These are phyloP conservation scores for Miamiensis avidus DNA, from an alignment of 169 alveolate genomes.

Conservation along the genomic window DNA sequence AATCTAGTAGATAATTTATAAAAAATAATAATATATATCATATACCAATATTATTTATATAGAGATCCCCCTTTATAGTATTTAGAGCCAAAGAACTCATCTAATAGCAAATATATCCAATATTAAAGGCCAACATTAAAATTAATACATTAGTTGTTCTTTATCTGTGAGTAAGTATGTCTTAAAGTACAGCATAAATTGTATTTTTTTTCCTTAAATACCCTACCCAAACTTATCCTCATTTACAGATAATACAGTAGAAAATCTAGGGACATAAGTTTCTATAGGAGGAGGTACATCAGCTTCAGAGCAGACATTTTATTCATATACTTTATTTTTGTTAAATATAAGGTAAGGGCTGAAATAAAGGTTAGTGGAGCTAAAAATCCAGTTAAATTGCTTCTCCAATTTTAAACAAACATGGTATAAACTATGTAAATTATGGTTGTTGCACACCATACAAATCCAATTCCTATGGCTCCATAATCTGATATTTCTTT, in stretches of 20 bases:
- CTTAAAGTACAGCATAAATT: neutral
- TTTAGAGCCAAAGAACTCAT: neutral
- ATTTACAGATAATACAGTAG: neutral
- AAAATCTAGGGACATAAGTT: neutral
- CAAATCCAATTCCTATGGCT: neutral
- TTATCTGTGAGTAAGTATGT: neutral
- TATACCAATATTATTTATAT: neutral
- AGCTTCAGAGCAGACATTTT: neutral
- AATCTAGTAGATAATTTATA: too few species aligned
- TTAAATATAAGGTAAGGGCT: neutral
- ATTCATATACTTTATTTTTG: neutral
- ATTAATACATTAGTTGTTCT: neutral
- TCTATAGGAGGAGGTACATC: too few species aligned
- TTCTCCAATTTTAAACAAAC: neutral
- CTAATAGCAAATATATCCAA: neutral
- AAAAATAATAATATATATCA: too few species aligned
- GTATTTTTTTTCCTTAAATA: neutral
- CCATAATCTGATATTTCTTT: conserved; percentile 12
- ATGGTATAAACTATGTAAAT: neutral
- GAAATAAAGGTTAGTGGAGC: neutral
- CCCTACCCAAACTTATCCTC: neutral
- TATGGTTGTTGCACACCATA: neutral
- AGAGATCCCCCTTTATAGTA: neutral
- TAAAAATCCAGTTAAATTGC: neutral
- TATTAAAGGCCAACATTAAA: neutral